Evolutionary conservation across 495 filamentous ascomycete genomes (phyloP).

Genomic region (Penicillium angulare): DNA sequence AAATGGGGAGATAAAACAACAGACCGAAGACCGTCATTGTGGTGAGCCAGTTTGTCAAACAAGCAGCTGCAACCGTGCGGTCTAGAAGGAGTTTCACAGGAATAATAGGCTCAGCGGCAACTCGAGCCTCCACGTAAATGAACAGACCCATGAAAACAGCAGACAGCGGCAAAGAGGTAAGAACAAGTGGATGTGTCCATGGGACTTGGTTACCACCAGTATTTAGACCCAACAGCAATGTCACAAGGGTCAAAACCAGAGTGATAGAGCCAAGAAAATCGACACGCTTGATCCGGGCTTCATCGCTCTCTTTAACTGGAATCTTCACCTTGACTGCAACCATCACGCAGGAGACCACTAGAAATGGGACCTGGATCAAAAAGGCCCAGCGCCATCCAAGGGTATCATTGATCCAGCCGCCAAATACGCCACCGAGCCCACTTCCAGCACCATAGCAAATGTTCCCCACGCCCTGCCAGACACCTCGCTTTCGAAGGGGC

Average conservation of each 20-base stretch:
- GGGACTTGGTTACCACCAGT: conserved; percentile 81
- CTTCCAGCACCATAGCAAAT: conserved; percentile 72
- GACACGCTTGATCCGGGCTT: conserved; percentile 62
- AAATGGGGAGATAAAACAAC: conserved; percentile 78
- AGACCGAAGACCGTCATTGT: conserved; percentile 53
- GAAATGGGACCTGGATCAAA: conserved; percentile 70
- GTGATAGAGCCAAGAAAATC: conserved; percentile 77
- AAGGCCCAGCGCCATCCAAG: conserved; percentile 79
- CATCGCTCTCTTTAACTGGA: conserved; percentile 68
- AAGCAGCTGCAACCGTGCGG: conserved; percentile 70
- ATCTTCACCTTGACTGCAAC: conserved; percentile 68
- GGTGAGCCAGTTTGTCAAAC: conserved; percentile 72
- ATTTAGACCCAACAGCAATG: conserved; percentile 78
- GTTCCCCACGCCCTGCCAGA: conserved; percentile 87
- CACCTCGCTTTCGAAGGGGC: conserved; percentile 74
- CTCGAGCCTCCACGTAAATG: conserved; percentile 61
- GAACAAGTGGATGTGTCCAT: conserved; percentile 80
- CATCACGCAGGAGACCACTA: conserved; percentile 61
- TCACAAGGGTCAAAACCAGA: conserved; percentile 65
- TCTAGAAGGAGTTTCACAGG: conserved; percentile 74
- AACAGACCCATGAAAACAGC: conserved; percentile 53
- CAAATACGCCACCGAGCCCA: conserved; percentile 60
- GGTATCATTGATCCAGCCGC: conserved; percentile 77
- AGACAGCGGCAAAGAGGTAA: conserved; percentile 66
- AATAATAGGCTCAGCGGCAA: conserved; percentile 76